phyloP scores from a whole-genome alignment of 106 monocot genomes.

The Allium sativum region DNA sequence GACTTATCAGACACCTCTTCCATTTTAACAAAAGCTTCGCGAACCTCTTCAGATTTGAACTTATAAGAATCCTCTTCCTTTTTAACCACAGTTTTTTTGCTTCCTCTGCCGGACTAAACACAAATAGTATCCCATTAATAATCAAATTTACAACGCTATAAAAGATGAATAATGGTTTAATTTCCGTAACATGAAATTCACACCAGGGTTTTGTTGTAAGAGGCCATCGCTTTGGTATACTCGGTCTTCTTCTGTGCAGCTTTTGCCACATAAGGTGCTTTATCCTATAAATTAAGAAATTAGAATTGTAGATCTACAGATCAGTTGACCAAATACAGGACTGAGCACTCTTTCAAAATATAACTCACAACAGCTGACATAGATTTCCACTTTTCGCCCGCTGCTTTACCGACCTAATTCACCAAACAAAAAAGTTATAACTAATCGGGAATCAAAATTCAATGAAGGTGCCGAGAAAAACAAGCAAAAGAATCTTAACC shows the following conservation, averaged over 20 bases:
- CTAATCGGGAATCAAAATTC: neutral
- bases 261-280: conserved; percentile 53
- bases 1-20: no score
- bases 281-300: conserved; percentile 32
- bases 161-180: neutral
- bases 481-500: neutral
- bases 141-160: neutral
- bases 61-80: conserved; percentile 66
- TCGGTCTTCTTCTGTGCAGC: conserved; percentile 54
- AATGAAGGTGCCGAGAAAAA: neutral
- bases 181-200: neutral
- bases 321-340: neutral
- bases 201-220: conserved; percentile 30
- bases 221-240: conserved; percentile 43
- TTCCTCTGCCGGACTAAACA: conserved; percentile 4
- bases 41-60: conserved; percentile 67
- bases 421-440: neutral
- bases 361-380: conserved; percentile 32
- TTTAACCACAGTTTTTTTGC: neutral
- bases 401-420: conserved; percentile 57
- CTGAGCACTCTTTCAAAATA: neutral
- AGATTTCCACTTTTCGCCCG: conserved; percentile 36
- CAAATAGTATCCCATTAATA: neutral
- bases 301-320: neutral
- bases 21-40: no score